Conservation (phyloP, 1,284 basidiomycete species). For the Coniferiporia weirii region DNA sequence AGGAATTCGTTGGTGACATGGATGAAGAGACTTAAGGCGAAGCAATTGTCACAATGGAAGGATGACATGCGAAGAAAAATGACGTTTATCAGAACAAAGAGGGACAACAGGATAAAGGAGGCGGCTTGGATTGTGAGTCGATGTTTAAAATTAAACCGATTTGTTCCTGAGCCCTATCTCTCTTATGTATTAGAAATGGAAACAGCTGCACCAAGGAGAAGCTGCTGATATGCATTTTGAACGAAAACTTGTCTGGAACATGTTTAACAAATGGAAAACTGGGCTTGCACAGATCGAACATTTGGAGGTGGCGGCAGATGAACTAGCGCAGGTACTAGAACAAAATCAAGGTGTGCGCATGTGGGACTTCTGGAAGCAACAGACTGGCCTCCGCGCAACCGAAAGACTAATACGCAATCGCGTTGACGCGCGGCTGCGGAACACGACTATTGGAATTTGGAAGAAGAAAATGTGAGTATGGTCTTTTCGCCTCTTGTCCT, state of each 20-base stretch:
- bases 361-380: conserved; percentile 15
- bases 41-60: conserved; percentile 14
- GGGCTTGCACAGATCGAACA: conserved; percentile 1
- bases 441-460: conserved; percentile 1
- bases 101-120: conserved; percentile 14
- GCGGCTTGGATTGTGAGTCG: conserved; percentile 20
- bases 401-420: conserved; percentile 3
- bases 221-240: conserved; percentile 6
- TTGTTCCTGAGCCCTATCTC: too few species aligned
- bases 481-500: not conserved
- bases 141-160: not conserved
- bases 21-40: conserved; percentile 9
- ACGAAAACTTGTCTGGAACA: not conserved
- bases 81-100: conserved; percentile 16
- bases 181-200: conserved; percentile 6
- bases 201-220: conserved; percentile 1
- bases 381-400: not conserved
- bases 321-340: conserved; percentile 1
- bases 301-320: conserved; percentile 4
- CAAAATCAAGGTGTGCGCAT: not conserved
- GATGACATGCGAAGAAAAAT: conserved; percentile 20
- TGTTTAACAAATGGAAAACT: conserved; percentile 4
- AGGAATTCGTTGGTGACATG: conserved; percentile 9
- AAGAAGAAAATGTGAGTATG: conserved; percentile 4
- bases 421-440: conserved; percentile 5